Evolutionary conservation across 2,329 filamentous ascomycete genomes (phyloP).

Genomic region (Monilinia aucupariae): DNA sequence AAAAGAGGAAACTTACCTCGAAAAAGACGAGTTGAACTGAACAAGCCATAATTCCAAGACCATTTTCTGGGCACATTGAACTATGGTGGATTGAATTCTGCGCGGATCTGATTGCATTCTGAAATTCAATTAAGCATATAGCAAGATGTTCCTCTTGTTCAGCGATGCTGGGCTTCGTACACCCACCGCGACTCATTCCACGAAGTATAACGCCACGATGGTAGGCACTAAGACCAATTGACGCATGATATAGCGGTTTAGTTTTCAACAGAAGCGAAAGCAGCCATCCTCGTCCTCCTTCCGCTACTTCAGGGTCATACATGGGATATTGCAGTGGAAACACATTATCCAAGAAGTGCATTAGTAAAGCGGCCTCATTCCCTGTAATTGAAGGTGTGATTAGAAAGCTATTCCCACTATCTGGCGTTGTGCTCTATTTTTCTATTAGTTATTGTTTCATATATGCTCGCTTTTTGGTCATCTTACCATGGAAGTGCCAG

Average conservation of each 20-base stretch:
- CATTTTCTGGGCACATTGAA: constrained; percentile 19
- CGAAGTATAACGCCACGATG: constrained; percentile 35
- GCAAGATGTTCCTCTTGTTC: constrained; percentile 32
- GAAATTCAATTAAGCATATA: constrained; percentile 21
- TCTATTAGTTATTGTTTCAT: constrained; percentile 3
- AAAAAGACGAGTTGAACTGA: constrained; percentile 51
- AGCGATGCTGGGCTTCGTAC: constrained; percentile 16
- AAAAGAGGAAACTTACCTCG: constrained; percentile 35
- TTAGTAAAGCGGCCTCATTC: constrained; percentile 43
- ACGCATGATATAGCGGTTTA: constrained; percentile 52
- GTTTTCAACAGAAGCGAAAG: constrained; percentile 48
- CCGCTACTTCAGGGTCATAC: constrained; percentile 50
- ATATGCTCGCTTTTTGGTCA: neutral
- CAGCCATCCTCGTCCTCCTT: constrained; percentile 57
- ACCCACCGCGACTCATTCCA: constrained; percentile 25
- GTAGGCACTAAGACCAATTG: constrained; percentile 50
- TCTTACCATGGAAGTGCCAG: constrained; percentile 5
- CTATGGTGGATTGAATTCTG: constrained; percentile 18
- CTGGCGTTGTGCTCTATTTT: neutral
- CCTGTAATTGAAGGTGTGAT: constrained; percentile 29
- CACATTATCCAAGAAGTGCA: constrained; percentile 57
- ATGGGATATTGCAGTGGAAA: constrained; percentile 60
- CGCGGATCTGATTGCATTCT: constrained; percentile 30
- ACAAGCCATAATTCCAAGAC: constrained; percentile 42
- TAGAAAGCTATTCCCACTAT: constrained; percentile 11